Conservation (phyloP, 2,329 filamentous ascomycete species). For the Whalleya microplaca region DNA sequence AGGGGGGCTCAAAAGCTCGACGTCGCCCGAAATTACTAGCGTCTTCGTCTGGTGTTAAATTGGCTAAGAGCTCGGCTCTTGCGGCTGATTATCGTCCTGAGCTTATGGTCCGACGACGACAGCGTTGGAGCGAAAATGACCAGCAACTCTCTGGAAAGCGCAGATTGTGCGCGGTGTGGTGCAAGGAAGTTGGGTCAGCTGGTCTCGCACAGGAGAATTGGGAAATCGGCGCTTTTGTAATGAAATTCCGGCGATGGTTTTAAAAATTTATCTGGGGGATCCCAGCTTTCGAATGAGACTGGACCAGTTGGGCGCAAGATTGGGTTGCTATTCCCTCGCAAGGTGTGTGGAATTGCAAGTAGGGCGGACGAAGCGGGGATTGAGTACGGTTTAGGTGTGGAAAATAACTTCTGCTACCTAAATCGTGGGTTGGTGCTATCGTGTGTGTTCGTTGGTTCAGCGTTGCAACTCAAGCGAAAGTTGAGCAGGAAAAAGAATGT, state of each 20-base stretch:
- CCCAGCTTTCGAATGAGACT: constrained; percentile 27
- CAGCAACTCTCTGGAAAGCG: constrained; percentile 1
- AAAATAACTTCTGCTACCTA: not conserved
- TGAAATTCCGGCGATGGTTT: constrained; percentile 12
- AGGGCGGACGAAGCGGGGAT: constrained; percentile 25
- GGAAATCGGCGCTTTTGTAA: constrained; percentile 16
- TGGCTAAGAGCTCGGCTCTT: constrained; percentile 19
- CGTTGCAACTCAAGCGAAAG: not conserved
- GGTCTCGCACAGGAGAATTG: constrained; percentile 7
- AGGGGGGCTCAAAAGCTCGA: constrained; percentile 35
- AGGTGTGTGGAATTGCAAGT: constrained; percentile 29
- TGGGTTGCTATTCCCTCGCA: constrained; percentile 32
- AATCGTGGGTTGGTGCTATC: not conserved
- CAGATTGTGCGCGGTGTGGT: constrained; percentile 11
- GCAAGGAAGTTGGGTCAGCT: not conserved
- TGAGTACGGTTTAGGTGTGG: not conserved
- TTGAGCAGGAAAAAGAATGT: not conserved
- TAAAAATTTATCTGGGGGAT: constrained; percentile 23
- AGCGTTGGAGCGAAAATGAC: constrained; percentile 5
- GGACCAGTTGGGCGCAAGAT: constrained; percentile 37
- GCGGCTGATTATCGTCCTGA: constrained; percentile 10
- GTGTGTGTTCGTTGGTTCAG: not conserved
- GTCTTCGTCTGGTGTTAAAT: constrained; percentile 13
- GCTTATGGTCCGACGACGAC: not conserved
- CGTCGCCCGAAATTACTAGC: constrained; percentile 16